Conservation (phyloP, 1,139 yeast species). For the Hyphopichia buzzinii region DNA sequence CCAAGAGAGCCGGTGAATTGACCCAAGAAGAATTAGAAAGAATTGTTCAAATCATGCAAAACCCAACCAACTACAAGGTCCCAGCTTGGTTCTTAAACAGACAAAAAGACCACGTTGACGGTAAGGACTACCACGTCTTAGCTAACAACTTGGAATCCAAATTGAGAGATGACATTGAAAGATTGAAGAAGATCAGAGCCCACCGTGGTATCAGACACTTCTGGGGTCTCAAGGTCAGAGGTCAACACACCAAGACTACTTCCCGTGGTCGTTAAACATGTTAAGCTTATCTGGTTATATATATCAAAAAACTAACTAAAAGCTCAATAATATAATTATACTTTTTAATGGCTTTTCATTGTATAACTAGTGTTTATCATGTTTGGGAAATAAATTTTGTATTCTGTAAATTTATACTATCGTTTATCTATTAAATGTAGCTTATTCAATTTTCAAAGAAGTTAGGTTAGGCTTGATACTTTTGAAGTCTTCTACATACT, state of each 20-base stretch:
- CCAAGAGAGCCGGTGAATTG: slow-evolving; percentile 99
- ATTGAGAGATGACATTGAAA: slow-evolving; percentile 99
- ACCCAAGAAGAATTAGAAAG: slow-evolving; percentile 99
- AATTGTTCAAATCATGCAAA: slow-evolving; percentile 99
- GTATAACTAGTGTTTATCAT: not conserved
- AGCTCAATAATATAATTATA: slow-evolving; percentile 6
- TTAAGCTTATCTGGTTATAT: slow-evolving; percentile 14
- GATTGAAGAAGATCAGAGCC: slow-evolving; percentile 99
- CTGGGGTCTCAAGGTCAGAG: slow-evolving; percentile 98
- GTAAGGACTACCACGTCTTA: slow-evolving; percentile 98
- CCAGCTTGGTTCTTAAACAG: slow-evolving; percentile 99
- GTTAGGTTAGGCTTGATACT: slow-evolving; percentile 23
- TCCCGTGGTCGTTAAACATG: slow-evolving; percentile 74
- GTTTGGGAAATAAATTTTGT: slow-evolving; percentile 6
- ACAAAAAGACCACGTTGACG: slow-evolving; percentile 98
- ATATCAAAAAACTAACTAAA: slow-evolving; percentile 1
- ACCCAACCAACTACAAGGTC: slow-evolving; percentile 98
- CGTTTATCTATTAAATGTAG: not conserved
- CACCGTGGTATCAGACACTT: slow-evolving; percentile 99
- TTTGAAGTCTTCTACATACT: slow-evolving; percentile 24
- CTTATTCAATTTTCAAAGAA: slow-evolving; percentile 11
- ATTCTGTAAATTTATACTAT: slow-evolving; percentile 2
- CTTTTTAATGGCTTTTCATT: not conserved
- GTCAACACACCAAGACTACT: slow-evolving; percentile 99
- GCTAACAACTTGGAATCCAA: slow-evolving; percentile 99